These are phyloP conservation scores for Solanum chiquidenum DNA, from an alignment of 257 asterid genomes.

Conservation along the genomic window DNA sequence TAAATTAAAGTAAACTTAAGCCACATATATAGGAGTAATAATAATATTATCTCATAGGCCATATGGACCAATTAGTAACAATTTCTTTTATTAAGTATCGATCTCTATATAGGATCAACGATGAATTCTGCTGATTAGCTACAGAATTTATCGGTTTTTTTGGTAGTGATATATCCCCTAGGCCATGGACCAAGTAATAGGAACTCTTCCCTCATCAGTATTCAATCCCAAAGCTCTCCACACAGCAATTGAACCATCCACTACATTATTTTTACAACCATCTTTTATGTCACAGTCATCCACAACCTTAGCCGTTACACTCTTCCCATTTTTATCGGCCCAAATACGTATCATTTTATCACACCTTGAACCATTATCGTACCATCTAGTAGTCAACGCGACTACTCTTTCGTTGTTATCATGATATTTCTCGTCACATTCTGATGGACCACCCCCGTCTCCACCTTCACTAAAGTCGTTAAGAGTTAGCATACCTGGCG, in stretches of 20 bases:
- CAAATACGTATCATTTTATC: conserved; percentile 15
- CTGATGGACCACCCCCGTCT: conserved; percentile 28
- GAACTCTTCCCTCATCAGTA: conserved; percentile 9
- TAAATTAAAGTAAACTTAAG: neutral
- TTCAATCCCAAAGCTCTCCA: conserved; percentile 27
- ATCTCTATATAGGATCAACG: neutral
- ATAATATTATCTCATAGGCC: neutral
- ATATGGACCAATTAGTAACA: neutral
- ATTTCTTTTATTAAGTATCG: neutral
- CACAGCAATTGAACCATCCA: conserved; percentile 30
- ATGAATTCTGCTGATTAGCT: neutral
- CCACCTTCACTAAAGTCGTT: conserved; percentile 38
- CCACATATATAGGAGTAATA: neutral
- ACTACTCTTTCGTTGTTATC: conserved; percentile 20
- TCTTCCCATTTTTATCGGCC: conserved; percentile 22
- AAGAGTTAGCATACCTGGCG: conserved; percentile 22
- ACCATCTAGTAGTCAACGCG: conserved; percentile 39
- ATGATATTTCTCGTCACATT: conserved; percentile 27
- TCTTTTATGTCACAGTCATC: conserved; percentile 42
- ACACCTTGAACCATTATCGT: conserved; percentile 19
- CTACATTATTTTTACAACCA: conserved; percentile 31
- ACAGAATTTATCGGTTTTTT: neutral
- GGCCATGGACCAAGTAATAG: conserved; percentile 31
- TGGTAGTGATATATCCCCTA: neutral
- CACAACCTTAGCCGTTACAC: conserved; percentile 42